phyloP scores from a whole-genome alignment of 2,329 filamentous ascomycete genomes.

The Diaporthe caulivora region DNA sequence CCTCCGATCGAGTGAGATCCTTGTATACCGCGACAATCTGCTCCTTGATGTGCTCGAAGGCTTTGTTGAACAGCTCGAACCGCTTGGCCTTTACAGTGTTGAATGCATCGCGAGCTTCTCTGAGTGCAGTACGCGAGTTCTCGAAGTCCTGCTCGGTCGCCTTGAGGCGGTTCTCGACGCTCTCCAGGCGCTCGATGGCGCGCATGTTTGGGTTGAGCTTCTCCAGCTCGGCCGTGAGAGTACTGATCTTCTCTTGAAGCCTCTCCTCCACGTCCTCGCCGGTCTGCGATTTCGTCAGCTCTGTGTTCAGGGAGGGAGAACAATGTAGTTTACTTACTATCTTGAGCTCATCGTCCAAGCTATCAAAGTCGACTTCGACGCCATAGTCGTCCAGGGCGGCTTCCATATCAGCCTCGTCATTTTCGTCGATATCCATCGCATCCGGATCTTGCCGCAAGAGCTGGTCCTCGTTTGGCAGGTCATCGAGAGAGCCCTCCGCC shows the following conservation, averaged over 20 bases:
- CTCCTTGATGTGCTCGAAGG: slow-evolving; percentile 93
- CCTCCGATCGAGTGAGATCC: slow-evolving; percentile 88
- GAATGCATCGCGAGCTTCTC: slow-evolving; percentile 84
- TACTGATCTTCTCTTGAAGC: slow-evolving; percentile 81
- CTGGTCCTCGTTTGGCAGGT: slow-evolving; percentile 88
- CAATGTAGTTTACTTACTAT: slow-evolving; percentile 65
- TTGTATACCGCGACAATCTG: slow-evolving; percentile 96
- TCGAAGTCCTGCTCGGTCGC: slow-evolving; percentile 92
- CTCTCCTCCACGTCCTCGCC: slow-evolving; percentile 79
- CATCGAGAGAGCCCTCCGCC: slow-evolving; percentile 80
- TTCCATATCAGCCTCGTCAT: slow-evolving; percentile 70
- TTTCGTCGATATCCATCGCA: slow-evolving; percentile 92
- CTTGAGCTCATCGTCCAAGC: slow-evolving; percentile 85
- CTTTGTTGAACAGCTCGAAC: slow-evolving; percentile 93
- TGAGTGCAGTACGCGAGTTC: slow-evolving; percentile 80
- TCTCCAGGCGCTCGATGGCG: slow-evolving; percentile 90
- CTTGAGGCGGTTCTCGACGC: slow-evolving; percentile 84
- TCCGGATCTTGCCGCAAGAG: slow-evolving; percentile 83
- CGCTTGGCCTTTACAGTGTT: slow-evolving; percentile 84
- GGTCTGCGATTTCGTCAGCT: slow-evolving; percentile 62
- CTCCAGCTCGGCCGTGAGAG: slow-evolving; percentile 83
- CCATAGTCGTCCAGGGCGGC: slow-evolving; percentile 88
- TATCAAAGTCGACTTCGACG: slow-evolving; percentile 88
- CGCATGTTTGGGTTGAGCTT: slow-evolving; percentile 98
- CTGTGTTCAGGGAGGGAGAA: neutral